A percentile compares a stretch with the other conserved stretches of the same genome.
phyloP scores from a whole-genome alignment of 805 yeast genomes.

The Saccharomyces mikatae region DNA sequence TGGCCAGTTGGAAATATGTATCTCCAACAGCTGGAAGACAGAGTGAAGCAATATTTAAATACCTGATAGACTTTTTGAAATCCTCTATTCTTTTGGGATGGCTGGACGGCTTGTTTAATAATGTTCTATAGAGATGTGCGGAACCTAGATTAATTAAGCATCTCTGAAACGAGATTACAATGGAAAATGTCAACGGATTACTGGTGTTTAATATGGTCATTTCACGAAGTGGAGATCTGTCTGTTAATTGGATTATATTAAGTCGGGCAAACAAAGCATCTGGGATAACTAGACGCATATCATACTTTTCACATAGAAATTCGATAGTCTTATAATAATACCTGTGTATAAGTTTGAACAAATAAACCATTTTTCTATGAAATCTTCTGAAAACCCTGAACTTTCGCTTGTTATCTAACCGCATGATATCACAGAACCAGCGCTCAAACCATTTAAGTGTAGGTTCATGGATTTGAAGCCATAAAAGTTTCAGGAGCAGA shows the following conservation, averaged over 20 bases:
- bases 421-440: slow-evolving; percentile 9
- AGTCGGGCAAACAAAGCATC: slow-evolving; percentile 2
- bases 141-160: slow-evolving; percentile 4
- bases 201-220: neutral
- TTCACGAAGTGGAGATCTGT: neutral
- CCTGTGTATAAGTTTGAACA: slow-evolving; percentile 37
- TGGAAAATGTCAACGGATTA: neutral
- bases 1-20: slow-evolving; percentile 3
- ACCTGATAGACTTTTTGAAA: slow-evolving; percentile 5
- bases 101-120: neutral
- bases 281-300: slow-evolving; percentile 5
- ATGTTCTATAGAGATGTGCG: slow-evolving; percentile 1
- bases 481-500: slow-evolving; percentile 40
- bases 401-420: neutral
- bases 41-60: slow-evolving; percentile 2
- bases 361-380: slow-evolving; percentile 42
- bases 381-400: slow-evolving; percentile 36
- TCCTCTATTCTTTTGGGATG: neutral
- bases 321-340: slow-evolving; percentile 39
- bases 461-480: slow-evolving; percentile 61
- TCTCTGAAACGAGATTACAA: slow-evolving; percentile 1
- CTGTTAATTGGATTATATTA: neutral
- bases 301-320: slow-evolving; percentile 4
- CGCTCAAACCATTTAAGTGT: slow-evolving; percentile 48
- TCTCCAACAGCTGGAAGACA: slow-evolving; percentile 7